Evolutionary conservation across 441 rosid genomes (phyloP), one percentile per base, ranked within the genome.

Genomic region (Sinapis alba): DNA sequence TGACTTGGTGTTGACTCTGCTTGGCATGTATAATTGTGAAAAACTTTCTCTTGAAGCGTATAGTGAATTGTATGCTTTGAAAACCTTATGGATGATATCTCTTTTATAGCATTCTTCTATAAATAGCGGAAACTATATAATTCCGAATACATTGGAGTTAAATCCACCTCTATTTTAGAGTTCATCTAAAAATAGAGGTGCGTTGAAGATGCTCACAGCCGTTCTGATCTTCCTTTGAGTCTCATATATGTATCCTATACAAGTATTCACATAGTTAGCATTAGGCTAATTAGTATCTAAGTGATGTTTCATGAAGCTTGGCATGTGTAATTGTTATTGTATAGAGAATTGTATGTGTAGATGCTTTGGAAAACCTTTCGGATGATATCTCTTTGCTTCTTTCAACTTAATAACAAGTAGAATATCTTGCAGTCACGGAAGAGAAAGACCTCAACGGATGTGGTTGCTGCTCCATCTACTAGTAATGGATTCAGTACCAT

Each of bases 341-440:
- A 3, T 23, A 23, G 26, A 23, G 26, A 23, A 19, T 28, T 53
- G 6, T 23, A 28, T 32, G 60, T 45, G 60, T 54, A 9, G 10
- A 53, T 62, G 45, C 64, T 51, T 26, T 50, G 47, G n/a, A 7
- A 36, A 26, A 68, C 15, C 11, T 32, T 74, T 19, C 56, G 26
- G 23, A 2, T 38, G 56, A 18, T 54, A 38, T 65, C 21, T 50
- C 23, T 51, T n/a, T 69, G 30, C 38, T 57, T 57, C n/a, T 18
- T 78, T 28, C 70, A 50, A 70, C 65, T 58, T 66, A 8, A 62
- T 69, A 76, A 84, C 47, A 66, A 27, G 32, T 59, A 36, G 51
- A 63, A 50, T 63, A 65, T 76, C 9, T 50, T 68, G 73, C 84
- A 90, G 96, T 80, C 74, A 36, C 70, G 88, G 57, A 93, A 91